Percentiles rank a stretch among this genome's conserved stretches.
phyloP scores from a whole-genome alignment of 257 asterid genomes.

The Parsonsia alboflavescens region DNA sequence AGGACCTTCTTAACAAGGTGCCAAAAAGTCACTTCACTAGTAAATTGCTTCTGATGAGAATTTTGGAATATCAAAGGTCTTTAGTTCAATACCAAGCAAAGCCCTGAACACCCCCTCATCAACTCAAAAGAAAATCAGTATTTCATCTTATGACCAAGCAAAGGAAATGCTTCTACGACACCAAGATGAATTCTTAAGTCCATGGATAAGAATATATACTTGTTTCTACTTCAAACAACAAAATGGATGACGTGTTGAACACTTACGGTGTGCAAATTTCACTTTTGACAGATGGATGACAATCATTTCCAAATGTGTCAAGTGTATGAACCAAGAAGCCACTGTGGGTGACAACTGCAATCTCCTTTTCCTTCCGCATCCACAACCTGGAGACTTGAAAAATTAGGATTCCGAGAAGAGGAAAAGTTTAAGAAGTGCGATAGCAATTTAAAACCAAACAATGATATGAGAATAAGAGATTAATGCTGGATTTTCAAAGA shows the following conservation, averaged over 20 bases:
- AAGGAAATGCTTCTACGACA: neutral
- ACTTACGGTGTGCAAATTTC: conserved; percentile 77
- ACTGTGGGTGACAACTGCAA: conserved; percentile 86
- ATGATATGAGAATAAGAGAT: neutral
- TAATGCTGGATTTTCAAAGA: conserved; percentile 2
- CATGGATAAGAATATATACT: neutral
- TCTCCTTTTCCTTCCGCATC: conserved; percentile 89
- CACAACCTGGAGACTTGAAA: conserved; percentile 60
- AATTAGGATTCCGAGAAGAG: neutral
- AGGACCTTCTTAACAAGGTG: neutral
- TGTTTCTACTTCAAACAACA: neutral
- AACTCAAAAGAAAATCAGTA: too few relatives aligned
- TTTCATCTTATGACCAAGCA: neutral
- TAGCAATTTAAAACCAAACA: neutral
- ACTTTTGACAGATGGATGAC: conserved; percentile 62
- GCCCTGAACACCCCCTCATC: too few relatives aligned
- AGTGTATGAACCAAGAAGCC: conserved; percentile 73
- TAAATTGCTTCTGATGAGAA: neutral
- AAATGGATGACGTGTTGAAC: neutral
- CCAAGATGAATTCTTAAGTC: neutral
- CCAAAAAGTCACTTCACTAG: neutral
- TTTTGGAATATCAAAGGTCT: neutral
- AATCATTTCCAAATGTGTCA: conserved; percentile 59
- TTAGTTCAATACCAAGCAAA: too few relatives aligned
- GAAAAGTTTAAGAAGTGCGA: neutral